Evolutionary conservation across 257 asterid genomes (phyloP), one percentile per base, ranked within the genome.

Genomic region (Phtheirospermum japonicum): DNA sequence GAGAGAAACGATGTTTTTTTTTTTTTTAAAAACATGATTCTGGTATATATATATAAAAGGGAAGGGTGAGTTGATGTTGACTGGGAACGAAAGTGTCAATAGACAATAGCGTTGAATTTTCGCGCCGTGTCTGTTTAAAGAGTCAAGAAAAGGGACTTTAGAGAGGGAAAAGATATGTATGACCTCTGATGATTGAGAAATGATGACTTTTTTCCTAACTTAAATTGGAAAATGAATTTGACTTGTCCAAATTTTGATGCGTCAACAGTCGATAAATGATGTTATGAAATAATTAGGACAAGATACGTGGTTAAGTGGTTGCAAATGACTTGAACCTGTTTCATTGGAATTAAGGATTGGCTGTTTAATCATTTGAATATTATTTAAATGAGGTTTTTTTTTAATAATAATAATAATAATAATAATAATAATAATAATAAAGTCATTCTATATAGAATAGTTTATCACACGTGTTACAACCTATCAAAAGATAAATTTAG

Each of bases 121-220:
- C 42, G 28, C 28, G 28, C 28, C 28, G 28, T 23, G 28, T 2
- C 18, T 32, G 31, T 18, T 12, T 10, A 11, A 37, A 4, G 12
- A 32, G 46, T 69, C 54, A 20, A n/a, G n/a, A n/a, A n/a, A n/a
- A n/a, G n/a, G n/a, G n/a, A n/a, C n/a, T n/a, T n/a, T n/a, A n/a
- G n/a, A n/a, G n/a, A n/a, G n/a, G 40, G 33, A 8, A 53, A 26
- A 59, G 0, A 33, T 31, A 23, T 55, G 6, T 9, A 39, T 45
- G 61, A 59, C 3, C 28, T 23, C 28, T 34, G 45, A 37, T 52
- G 68, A 72, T 60, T 52, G 50, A 52, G 45, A 23, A 37, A 65
- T 65, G 33, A 34, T 36, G 61, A 52, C 42, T 36, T 2, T 40
- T 40, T 4, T 3, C 65, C 33, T 61, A 23, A 56, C 28, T 61